Percentiles rank a stretch among this genome's conserved stretches.
These are phyloP conservation scores for Neopestalotiopsis sp. DNA, from an alignment of 2,329 filamentous ascomycete species.

Conservation along the genomic window DNA sequence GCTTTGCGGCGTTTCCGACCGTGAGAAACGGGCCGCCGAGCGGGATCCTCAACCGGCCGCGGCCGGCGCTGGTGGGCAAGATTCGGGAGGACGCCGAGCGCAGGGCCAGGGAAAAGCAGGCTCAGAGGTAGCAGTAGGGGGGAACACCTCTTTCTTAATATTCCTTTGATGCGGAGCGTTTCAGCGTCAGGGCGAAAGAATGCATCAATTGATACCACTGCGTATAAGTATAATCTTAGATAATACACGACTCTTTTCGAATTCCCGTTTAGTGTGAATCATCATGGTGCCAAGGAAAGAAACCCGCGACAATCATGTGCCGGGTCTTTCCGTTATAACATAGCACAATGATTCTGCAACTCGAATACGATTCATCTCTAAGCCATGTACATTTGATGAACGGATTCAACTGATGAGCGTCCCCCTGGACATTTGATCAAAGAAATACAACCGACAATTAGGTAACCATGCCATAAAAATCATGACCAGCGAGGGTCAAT, in stretches of 20 bases:
- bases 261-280: no score
- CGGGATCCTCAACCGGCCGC: constrained; percentile 14
- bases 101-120: constrained; percentile 4
- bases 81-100: constrained; percentile 8
- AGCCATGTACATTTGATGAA: background rate
- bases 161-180: background rate
- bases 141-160: background rate
- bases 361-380: background rate
- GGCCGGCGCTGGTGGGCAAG: constrained; percentile 18
- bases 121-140: background rate
- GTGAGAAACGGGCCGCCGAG: constrained; percentile 25
- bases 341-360: background rate
- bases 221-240: background rate
- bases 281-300: no score
- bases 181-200: background rate
- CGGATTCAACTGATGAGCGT: background rate
- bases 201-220: background rate
- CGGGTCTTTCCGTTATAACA: no score
- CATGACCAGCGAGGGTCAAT: background rate
- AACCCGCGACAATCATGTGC: no score
- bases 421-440: background rate
- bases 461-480: background rate
- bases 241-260: background rate
- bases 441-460: background rate
- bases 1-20: constrained; percentile 34